phyloP scores from a whole-genome alignment of 768 basidiomycete species.

The Tulasnella sp. region DNA sequence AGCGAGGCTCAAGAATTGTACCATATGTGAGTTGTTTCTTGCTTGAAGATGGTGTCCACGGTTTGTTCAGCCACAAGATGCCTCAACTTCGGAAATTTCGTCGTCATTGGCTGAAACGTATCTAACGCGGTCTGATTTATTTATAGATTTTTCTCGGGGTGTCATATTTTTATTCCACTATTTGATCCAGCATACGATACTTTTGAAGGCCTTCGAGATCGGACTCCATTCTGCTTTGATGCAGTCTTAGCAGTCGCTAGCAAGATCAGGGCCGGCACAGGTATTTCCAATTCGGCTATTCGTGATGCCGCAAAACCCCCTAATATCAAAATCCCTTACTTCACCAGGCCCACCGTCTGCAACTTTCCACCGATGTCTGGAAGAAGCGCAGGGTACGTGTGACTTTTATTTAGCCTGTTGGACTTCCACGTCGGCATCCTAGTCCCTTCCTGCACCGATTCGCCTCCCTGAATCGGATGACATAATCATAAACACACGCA shows the following conservation, averaged over 20 bases:
- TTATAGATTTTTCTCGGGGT: constrained; percentile 84
- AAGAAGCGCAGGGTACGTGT: constrained; percentile 66
- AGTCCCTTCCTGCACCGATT: too few species aligned
- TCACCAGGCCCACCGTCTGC: constrained; percentile 44
- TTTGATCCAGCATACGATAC: constrained; percentile 91
- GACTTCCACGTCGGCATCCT: too few species aligned
- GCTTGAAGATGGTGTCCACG: constrained; percentile 3
- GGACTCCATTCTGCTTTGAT: constrained; percentile 93
- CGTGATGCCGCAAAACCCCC: neutral
- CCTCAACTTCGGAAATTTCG: too few species aligned
- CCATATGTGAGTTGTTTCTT: constrained; percentile 52
- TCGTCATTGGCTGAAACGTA: too few species aligned
- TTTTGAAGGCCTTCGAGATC: constrained; percentile 80
- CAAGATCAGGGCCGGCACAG: constrained; percentile 83
- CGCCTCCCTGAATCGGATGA: too few species aligned
- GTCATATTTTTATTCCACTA: constrained; percentile 90
- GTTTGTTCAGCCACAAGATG: constrained; percentile 22
- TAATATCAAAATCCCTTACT: neutral
- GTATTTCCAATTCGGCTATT: constrained; percentile 21
- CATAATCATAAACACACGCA: too few species aligned
- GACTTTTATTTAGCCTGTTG: neutral
- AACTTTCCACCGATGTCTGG: constrained; percentile 81
- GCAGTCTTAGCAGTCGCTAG: constrained; percentile 84
- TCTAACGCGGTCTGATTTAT: too few species aligned
- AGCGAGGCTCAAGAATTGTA: constrained; percentile 79